Evolutionary conservation across 2,329 filamentous ascomycete species (phyloP).

Genomic region (Aspergillus sp.): DNA sequence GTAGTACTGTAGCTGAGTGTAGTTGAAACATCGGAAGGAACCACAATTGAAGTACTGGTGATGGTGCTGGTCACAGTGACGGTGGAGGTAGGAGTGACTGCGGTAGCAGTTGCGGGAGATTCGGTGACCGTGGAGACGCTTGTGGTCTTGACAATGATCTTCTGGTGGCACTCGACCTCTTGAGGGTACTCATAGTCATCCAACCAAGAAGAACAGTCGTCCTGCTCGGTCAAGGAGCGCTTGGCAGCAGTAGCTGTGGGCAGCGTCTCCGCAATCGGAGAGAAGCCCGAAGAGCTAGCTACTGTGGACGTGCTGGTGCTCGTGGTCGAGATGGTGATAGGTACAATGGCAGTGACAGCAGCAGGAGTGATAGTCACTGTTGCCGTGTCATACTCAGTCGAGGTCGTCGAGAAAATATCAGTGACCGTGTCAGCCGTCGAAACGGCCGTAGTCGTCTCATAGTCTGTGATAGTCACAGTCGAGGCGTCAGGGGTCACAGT

Average conservation of each 20-base stretch:
- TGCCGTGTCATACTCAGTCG: neutral
- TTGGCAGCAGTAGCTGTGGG: neutral
- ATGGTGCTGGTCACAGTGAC: neutral
- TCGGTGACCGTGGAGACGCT: neutral
- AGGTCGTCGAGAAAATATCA: neutral
- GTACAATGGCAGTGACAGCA: neutral
- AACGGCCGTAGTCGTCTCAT: neutral
- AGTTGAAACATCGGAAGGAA: neutral
- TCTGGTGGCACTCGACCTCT: neutral
- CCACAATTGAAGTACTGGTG: neutral
- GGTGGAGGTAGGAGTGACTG: neutral
- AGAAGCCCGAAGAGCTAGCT: neutral
- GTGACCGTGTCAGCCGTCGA: neutral
- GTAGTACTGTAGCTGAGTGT: neutral
- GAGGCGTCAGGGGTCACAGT: neutral
- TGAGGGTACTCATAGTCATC: slow-evolving; percentile 2
- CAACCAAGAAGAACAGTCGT: neutral
- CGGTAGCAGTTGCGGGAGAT: neutral
- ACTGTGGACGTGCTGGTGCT: neutral
- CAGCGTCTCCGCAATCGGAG: neutral
- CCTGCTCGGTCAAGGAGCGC: neutral
- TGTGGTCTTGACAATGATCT: slow-evolving; percentile 2
- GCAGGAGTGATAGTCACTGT: neutral
- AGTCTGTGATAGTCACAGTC: neutral
- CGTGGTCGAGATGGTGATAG: neutral